Conservation (phyloP, 495 filamentous ascomycete species). For the Barbatosphaeria neglecta region DNA sequence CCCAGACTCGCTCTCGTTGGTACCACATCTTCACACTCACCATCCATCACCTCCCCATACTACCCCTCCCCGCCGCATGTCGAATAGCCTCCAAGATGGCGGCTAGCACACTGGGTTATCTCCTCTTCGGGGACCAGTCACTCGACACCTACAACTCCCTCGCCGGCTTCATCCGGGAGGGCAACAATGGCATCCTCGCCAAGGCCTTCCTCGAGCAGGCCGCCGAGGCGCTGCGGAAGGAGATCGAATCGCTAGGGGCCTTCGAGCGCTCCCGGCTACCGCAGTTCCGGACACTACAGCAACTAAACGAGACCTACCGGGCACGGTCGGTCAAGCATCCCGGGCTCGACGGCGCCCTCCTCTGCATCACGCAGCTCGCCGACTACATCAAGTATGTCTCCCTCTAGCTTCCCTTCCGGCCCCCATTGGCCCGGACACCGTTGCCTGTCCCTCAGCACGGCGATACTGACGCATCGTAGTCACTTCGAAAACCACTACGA, state of each 20-base stretch:
- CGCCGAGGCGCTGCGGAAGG: conserved; percentile 49
- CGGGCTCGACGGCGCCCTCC: conserved; percentile 53
- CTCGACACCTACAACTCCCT: conserved; percentile 58
- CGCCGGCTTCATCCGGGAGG: conserved; percentile 44
- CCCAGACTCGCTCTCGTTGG: neutral
- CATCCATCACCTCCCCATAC: conserved; percentile 5
- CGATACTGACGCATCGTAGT: too few relatives aligned
- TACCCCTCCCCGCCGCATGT: conserved; percentile 9
- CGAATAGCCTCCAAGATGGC: conserved; percentile 20
- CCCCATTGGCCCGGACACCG: neutral
- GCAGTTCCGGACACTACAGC: conserved; percentile 54
- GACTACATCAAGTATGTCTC: conserved; percentile 65
- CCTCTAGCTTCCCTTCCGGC: neutral
- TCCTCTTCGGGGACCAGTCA: conserved; percentile 73
- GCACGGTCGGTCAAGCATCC: conserved; percentile 44
- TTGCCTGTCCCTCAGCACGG: too few relatives aligned
- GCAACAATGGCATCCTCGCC: conserved; percentile 53
- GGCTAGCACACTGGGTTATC: conserved; percentile 32
- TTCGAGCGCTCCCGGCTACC: conserved; percentile 52
- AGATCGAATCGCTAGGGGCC: conserved; percentile 48
- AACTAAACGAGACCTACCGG: conserved; percentile 59
- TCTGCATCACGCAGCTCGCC: conserved; percentile 59
- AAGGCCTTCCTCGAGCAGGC: conserved; percentile 53
- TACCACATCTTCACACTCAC: neutral
- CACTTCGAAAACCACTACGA: conserved; percentile 33